These are phyloP conservation scores for Pleurotus cornucopiae DNA, from an alignment of 768 basidiomycete species.

Conservation along the genomic window DNA sequence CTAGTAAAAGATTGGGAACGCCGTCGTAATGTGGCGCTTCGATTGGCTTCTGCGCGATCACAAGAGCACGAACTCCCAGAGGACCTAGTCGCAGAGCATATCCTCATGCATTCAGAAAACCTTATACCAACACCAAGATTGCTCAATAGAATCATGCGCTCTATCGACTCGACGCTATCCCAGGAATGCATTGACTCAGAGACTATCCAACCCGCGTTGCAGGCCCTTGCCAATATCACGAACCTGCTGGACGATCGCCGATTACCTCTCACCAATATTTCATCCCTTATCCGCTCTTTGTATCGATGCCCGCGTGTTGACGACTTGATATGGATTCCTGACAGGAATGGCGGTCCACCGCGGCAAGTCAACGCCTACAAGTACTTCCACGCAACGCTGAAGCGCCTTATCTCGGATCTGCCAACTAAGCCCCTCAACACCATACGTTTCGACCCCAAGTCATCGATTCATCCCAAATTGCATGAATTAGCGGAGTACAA, in stretches of 20 bases:
- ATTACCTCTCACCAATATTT: slow-evolving; percentile 40
- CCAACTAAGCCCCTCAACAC: slow-evolving; percentile 14
- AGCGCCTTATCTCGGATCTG: slow-evolving; percentile 32
- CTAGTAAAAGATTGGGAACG: slow-evolving; percentile 62
- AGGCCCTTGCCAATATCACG: slow-evolving; percentile 60
- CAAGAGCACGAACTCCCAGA: slow-evolving; percentile 1
- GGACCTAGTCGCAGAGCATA: not conserved
- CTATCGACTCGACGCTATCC: slow-evolving; percentile 29
- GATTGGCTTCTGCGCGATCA: not conserved
- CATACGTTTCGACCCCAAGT: not conserved
- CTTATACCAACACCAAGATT: slow-evolving; percentile 13
- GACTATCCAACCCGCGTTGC: slow-evolving; percentile 35
- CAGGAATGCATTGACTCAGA: slow-evolving; percentile 17
- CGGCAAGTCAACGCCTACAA: slow-evolving; percentile 32
- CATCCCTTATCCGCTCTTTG: slow-evolving; percentile 41
- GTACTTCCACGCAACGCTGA: slow-evolving; percentile 47
- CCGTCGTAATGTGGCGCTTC: slow-evolving; percentile 22
- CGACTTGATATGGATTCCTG: slow-evolving; percentile 32
- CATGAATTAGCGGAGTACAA: slow-evolving; percentile 6
- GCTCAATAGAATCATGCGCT: slow-evolving; percentile 23
- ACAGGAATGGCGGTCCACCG: slow-evolving; percentile 17
- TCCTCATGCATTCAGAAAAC: slow-evolving; percentile 13
- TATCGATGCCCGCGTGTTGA: slow-evolving; percentile 39
- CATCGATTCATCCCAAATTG: slow-evolving; percentile 9
- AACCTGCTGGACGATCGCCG: slow-evolving; percentile 45